Evolutionary conservation across 805 yeast species (phyloP).

Genomic region (Metschnikowia sp.): DNA sequence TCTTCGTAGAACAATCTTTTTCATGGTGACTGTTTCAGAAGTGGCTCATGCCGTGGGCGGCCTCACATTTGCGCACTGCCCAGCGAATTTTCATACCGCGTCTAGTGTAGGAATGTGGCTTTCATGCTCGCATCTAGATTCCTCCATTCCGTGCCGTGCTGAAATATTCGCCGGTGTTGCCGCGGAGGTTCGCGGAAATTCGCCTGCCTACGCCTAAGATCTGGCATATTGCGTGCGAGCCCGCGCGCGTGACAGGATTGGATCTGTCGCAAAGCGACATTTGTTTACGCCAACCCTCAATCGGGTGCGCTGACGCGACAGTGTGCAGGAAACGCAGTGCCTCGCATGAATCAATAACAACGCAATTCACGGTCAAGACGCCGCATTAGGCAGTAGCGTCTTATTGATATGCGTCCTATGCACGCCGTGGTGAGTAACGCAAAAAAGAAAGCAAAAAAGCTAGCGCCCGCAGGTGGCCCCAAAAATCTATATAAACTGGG

Average conservation of each 20-base stretch:
- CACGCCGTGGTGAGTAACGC: background rate
- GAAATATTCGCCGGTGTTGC: too few relatives aligned
- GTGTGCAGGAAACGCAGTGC: too few relatives aligned
- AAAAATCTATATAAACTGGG: constrained; percentile 9
- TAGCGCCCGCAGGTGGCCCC: background rate
- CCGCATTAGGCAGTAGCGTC: background rate
- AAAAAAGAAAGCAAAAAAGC: background rate
- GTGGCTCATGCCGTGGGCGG: background rate
- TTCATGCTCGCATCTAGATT: background rate
- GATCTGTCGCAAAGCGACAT: too few relatives aligned
- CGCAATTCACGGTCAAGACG: background rate
- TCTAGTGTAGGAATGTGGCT: background rate
- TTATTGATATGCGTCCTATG: background rate
- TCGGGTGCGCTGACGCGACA: too few relatives aligned
- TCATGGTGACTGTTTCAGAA: background rate
- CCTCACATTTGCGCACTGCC: background rate
- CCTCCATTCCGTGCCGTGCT: too few relatives aligned
- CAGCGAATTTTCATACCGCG: background rate
- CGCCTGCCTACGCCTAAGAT: too few relatives aligned
- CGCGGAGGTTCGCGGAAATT: too few relatives aligned
- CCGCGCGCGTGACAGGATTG: too few relatives aligned
- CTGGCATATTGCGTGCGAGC: too few relatives aligned
- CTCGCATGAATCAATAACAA: background rate
- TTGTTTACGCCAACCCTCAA: too few relatives aligned
- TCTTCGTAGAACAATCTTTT: too few relatives aligned